Base-by-base conservation (phyloP, 306 rosid genomes). In the Cicer chorassanicum region DNA sequence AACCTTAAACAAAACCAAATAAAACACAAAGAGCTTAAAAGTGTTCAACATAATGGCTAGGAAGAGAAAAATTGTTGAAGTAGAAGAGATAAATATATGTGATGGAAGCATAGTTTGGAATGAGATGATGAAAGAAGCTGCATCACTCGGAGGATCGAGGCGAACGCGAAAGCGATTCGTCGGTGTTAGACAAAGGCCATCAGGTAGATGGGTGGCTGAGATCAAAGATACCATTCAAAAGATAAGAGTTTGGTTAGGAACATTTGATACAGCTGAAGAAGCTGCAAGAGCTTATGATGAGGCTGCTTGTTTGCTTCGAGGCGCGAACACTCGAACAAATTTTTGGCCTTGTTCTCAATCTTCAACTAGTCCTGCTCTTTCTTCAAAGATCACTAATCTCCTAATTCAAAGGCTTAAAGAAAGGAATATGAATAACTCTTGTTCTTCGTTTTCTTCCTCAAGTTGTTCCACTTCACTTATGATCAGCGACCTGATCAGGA, bases 201-300 rank as follows among this genome's bases (percentile, higher is more conserved):
- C 98, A 0, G 98, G 98, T 0, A 65, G 98, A 77, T 93, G 98
- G 98, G 98, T 93, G 24, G 98, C 98, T 5, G 98, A 93, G 89
- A 93, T 93, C 14, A 93, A 93, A 75, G 98, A 93, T 55, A 93
- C 97, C 0, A 93, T 93, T 49, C 96, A 91, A 42, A 93, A 93
- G 85, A 93, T 93, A 38, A 91, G 98, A 13, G 98, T 93, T 18
- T 93, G 98, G 98, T 67, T 93, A n/a, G 98, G 98, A n/a, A 93
- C 97, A 43, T 93, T 93, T 53, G 98, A 93, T 62, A 93, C 98
- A 1, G 98, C 98, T 2, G 98, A 93, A 59, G 98, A 91, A 82
- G 98, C 98, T 41, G 98, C 98, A 40, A 87, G 97, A 55, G 98
- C 98, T 10, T 93, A 93, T 74, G 98, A 93, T 73, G 98, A 93